phyloP scores from a whole-genome alignment of 345 rosid genomes.

The Psidium guajava region DNA sequence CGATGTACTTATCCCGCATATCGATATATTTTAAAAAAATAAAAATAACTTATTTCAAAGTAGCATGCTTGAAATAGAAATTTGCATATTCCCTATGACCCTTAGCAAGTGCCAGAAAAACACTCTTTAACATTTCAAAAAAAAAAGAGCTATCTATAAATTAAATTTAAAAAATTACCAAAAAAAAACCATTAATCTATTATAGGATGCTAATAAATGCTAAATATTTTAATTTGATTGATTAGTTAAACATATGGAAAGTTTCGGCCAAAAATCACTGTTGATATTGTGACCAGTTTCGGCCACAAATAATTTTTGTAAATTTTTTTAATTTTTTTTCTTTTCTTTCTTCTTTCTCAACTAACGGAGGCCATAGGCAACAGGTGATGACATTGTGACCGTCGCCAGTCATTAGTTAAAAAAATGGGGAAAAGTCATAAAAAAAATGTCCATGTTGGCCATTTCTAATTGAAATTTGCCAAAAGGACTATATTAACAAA shows the following conservation, averaged over 20 bases:
- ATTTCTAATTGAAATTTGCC: neutral
- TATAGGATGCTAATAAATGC: accelerated
- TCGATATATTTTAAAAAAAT: too few relatives aligned
- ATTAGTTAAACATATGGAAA: neutral
- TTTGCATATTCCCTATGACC: neutral
- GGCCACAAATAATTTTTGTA: neutral
- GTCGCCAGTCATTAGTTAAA: neutral
- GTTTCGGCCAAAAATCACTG: neutral
- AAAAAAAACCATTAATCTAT: neutral
- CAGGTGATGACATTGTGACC: too few relatives aligned
- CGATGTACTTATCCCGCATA: too few relatives aligned
- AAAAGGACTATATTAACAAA: accelerated
- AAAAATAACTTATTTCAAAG: neutral
- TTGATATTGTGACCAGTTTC: too few relatives aligned
- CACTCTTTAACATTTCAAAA: neutral
- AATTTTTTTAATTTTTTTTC: neutral
- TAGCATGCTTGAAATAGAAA: neutral
- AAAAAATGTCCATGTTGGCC: accelerated
- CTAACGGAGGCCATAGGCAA: accelerated
- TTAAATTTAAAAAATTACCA: neutral
- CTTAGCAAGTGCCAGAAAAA: neutral
- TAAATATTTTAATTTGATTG: neutral
- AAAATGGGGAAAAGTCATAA: neutral
- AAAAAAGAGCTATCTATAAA: neutral
- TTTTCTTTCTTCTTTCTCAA: neutral